Percentiles rank a stretch among this genome's conserved stretches.
Evolutionary conservation across 495 filamentous ascomycete species (phyloP).

Genomic region (Oleoguttula mirabilis): DNA sequence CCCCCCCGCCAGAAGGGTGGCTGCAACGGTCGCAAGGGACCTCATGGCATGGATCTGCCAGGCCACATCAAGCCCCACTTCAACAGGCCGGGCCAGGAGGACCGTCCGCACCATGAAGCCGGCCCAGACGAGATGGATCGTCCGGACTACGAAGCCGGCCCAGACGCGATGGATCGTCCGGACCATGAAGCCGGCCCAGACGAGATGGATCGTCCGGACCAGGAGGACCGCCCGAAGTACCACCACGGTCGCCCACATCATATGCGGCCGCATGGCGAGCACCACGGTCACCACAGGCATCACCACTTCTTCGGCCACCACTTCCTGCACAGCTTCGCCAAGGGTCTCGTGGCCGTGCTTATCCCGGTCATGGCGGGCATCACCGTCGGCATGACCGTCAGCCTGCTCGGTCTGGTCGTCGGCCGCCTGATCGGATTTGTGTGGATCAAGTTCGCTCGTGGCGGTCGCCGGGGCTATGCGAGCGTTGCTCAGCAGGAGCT

Average conservation of each 20-base stretch:
- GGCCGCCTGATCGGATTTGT: slow-evolving; percentile 12
- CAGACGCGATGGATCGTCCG: too few species aligned
- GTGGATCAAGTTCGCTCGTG: slow-evolving; percentile 8
- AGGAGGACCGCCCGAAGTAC: not conserved
- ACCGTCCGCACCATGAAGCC: not conserved
- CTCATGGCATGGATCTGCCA: not conserved
- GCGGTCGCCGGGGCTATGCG: slow-evolving; percentile 1
- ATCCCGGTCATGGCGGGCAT: slow-evolving; percentile 18
- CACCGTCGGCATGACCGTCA: slow-evolving; percentile 13
- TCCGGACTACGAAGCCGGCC: too few species aligned
- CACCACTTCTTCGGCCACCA: not conserved
- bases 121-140: not conserved
- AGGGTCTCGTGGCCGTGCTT: slow-evolving; percentile 9
- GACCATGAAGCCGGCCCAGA: too few species aligned
- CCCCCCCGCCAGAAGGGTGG: not conserved
- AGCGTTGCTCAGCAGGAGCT: not conserved
- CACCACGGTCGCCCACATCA: slow-evolving; percentile 12
- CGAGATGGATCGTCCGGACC: not conserved
- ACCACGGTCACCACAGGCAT: not conserved
- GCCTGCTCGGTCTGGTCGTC: slow-evolving; percentile 9
- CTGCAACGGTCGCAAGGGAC: slow-evolving; percentile 1
- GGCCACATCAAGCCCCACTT: slow-evolving; percentile 3
- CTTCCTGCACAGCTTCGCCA: slow-evolving; percentile 8
- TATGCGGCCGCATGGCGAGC: slow-evolving; percentile 4
- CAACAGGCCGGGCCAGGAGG: not conserved